Conservation (phyloP, 495 filamentous ascomycete genomes). For the Aspergillus mulundensis region DNA sequence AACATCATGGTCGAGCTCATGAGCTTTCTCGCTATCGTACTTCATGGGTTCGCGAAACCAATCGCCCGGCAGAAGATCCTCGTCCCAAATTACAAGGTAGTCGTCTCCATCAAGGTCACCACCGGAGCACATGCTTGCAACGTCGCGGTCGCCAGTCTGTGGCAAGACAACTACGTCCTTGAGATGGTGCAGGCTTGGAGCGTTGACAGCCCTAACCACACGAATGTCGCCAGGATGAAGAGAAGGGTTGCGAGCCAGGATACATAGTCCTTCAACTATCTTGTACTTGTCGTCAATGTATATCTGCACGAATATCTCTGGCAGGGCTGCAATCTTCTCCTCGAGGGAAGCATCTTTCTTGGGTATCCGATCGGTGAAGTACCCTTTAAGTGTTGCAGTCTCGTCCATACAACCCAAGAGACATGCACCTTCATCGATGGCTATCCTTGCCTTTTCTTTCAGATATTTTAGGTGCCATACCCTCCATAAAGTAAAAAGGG, state of each 20-base stretch:
- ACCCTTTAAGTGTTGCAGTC: slow-evolving; percentile 67
- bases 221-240: slow-evolving; percentile 92
- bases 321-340: slow-evolving; percentile 50
- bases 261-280: slow-evolving; percentile 72
- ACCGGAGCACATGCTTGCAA: slow-evolving; percentile 92
- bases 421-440: slow-evolving; percentile 77
- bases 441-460: slow-evolving; percentile 88
- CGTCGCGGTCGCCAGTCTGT: slow-evolving; percentile 73
- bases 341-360: slow-evolving; percentile 23
- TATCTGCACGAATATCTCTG: slow-evolving; percentile 88
- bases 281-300: slow-evolving; percentile 48
- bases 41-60: slow-evolving; percentile 75
- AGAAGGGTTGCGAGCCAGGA: slow-evolving; percentile 88
- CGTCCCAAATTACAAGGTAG: slow-evolving; percentile 91
- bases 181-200: slow-evolving; percentile 66
- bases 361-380: slow-evolving; percentile 39
- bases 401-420: slow-evolving; percentile 90
- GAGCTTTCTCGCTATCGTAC: slow-evolving; percentile 51
- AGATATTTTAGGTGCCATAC: slow-evolving; percentile 79
- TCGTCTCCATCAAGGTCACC: slow-evolving; percentile 97
- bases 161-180: slow-evolving; percentile 85
- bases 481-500: slow-evolving; percentile 70
- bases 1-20: slow-evolving; percentile 54
- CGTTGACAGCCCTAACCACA: slow-evolving; percentile 79
- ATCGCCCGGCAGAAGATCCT: slow-evolving; percentile 61